Evolutionary conservation across 805 yeast genomes (phyloP).

Genomic region (Metschnikowia cubensis): DNA sequence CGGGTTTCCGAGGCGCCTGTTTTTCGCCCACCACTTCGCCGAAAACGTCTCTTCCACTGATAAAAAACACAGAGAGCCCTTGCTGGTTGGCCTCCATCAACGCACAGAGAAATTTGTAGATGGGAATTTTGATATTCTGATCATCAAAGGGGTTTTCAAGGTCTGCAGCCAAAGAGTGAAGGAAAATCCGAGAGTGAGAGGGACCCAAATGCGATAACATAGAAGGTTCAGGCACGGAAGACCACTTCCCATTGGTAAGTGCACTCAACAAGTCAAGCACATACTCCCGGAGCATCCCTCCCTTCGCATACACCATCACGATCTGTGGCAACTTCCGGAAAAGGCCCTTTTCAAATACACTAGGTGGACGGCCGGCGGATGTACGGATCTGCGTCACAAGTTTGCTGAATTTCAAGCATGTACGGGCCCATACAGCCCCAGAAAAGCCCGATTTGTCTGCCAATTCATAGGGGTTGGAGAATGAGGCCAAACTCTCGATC

Average conservation of each 20-base stretch:
- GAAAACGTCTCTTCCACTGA: constrained; percentile 56
- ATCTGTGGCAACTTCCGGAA: constrained; percentile 54
- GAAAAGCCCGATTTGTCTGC: constrained; percentile 45
- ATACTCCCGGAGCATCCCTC: constrained; percentile 43
- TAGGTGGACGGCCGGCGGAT: constrained; percentile 43
- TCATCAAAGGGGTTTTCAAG: constrained; percentile 54
- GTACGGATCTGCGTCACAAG: constrained; percentile 57
- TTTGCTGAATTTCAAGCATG: constrained; percentile 53
- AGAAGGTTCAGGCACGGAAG: constrained; percentile 60
- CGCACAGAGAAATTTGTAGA: constrained; percentile 63
- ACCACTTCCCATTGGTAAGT: constrained; percentile 54
- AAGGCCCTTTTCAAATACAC: constrained; percentile 60
- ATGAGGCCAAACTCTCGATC: constrained; percentile 44
- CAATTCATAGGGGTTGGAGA: constrained; percentile 33
- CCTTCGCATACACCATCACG: constrained; percentile 53
- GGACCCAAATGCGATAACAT: constrained; percentile 75
- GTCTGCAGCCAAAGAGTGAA: constrained; percentile 58
- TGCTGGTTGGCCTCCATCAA: constrained; percentile 71
- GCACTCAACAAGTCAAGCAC: constrained; percentile 55
- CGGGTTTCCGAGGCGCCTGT: not conserved
- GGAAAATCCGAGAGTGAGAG: constrained; percentile 54
- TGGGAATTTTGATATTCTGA: constrained; percentile 46
- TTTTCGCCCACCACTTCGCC: constrained; percentile 20
- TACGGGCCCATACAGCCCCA: constrained; percentile 46
- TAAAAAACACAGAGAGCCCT: constrained; percentile 67